Evolutionary conservation across 2,329 filamentous ascomycete genomes (phyloP).

Genomic region (Plectosphaerella plurivora): DNA sequence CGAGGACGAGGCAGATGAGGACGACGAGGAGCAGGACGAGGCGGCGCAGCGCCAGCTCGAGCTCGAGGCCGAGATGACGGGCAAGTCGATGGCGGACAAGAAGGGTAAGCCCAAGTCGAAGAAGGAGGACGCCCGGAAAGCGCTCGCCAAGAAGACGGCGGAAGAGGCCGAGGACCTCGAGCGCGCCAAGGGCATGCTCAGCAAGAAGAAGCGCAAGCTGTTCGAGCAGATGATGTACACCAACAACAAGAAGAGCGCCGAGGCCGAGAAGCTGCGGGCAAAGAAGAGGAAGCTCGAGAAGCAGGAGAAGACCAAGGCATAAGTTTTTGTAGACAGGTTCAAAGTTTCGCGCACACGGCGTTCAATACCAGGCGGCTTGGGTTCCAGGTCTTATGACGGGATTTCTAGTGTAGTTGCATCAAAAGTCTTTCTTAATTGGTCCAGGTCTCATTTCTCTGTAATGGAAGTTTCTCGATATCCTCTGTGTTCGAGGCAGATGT

Average conservation of each 20-base stretch:
- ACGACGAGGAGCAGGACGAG: slow-evolving; percentile 50
- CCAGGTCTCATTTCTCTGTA: no score
- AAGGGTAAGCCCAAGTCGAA: slow-evolving; percentile 50
- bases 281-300: slow-evolving; percentile 92
- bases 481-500: no score
- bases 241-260: slow-evolving; percentile 86
- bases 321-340: slow-evolving; percentile 6
- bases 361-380: slow-evolving; percentile 8
- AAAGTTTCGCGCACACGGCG: background rate
- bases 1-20: slow-evolving; percentile 47
- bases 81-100: slow-evolving; percentile 54
- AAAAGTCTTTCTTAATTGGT: no score
- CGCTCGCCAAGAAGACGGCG: slow-evolving; percentile 64
- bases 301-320: slow-evolving; percentile 36
- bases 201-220: slow-evolving; percentile 94
- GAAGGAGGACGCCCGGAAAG: slow-evolving; percentile 68
- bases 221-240: slow-evolving; percentile 97
- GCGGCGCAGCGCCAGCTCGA: slow-evolving; percentile 77
- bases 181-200: slow-evolving; percentile 95
- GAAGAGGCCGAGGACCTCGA: slow-evolving; percentile 84
- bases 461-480: no score
- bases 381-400: background rate
- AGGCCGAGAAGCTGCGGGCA: slow-evolving; percentile 78
- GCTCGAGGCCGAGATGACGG: slow-evolving; percentile 85
- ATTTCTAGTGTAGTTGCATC: no score